Evolutionary conservation across 371 early-diverging fungal species (phyloP).

Genomic region (Syncephalastrum monosporum): DNA sequence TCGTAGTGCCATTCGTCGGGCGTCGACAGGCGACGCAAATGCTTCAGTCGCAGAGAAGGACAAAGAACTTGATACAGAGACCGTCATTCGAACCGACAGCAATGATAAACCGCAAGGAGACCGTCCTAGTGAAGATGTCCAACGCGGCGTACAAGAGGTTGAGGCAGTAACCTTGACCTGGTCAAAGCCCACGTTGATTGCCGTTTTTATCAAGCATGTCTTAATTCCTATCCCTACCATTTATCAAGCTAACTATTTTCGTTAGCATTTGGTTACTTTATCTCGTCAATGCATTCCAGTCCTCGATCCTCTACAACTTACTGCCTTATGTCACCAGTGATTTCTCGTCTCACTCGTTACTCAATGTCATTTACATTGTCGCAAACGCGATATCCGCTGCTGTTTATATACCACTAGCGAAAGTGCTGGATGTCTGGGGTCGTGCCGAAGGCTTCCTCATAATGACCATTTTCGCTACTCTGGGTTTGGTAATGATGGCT

Average conservation of each 20-base stretch:
- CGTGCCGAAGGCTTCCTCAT: conserved; percentile 22
- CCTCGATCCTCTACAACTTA: conserved; percentile 17
- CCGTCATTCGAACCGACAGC: background rate
- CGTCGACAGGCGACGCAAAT: background rate
- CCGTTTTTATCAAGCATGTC: conserved; percentile 11
- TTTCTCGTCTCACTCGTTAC: conserved; percentile 15
- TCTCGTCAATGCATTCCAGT: conserved; percentile 17
- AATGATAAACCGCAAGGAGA: conserved; percentile 5
- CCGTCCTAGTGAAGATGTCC: conserved; percentile 6
- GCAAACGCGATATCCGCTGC: conserved; percentile 19
- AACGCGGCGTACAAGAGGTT: conserved; percentile 13
- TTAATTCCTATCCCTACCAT: background rate
- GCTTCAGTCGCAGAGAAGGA: conserved; percentile 11
- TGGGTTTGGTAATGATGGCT: conserved; percentile 17
- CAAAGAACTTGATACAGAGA: conserved; percentile 13
- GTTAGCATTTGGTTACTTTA: conserved; percentile 21
- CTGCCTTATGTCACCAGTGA: conserved; percentile 22
- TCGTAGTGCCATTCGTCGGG: background rate
- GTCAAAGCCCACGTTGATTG: conserved; percentile 12
- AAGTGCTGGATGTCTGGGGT: conserved; percentile 19
- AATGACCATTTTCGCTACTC: conserved; percentile 16
- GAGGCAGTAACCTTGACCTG: conserved; percentile 19
- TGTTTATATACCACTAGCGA: conserved; percentile 17
- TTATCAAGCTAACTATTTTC: background rate
- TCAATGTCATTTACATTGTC: conserved; percentile 22